Base-by-base conservation (phyloP, 495 filamentous ascomycete genomes). In the Gamarada debralockiae region DNA sequence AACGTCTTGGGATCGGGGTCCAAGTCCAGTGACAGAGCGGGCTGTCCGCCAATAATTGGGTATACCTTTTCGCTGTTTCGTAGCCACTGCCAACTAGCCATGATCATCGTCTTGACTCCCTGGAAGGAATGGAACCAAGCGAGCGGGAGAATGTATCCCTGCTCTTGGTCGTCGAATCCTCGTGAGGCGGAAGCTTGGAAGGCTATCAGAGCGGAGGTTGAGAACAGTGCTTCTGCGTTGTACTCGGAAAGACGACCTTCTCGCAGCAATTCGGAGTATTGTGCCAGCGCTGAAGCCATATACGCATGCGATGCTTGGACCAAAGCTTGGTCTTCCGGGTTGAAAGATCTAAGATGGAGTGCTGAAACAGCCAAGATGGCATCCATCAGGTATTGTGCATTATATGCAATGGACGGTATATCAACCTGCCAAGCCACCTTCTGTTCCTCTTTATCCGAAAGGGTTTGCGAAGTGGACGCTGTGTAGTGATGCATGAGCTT, bases 101-200 rank as follows among this genome's bases (percentile, higher is more conserved):
- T 61, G 10, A 65, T 56, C 15, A 66, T 60, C 20, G 76, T 73
- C 40, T 82, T 81, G 41, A 80, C 73, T 13, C 79, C 79, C 50
- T 80, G 79, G 60, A 80, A 80, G n/a, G 77, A 70, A 50, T 80
- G 76, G 45, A 82, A 81, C 75, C 74, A 80, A 0, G 73, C 71
- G 5, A 80, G 61, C 10, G 79, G 78, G 17, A 80, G 60, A 5
- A 62, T 58, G 55, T 82, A 80, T 25, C 61, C 59, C 8, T 59
- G 47, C 7, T 74, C 71, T 43, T 77, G 70, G 21, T 75, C 68
- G 43, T 72, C 68, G 36, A 80, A 80, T 13, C 73, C 70, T 12
- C 78, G 69, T 2, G 75, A 76, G 6, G 78, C 78, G 5, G 75
- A 78, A 10, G 77, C 74, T 57, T 81, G 78, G 49, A 81, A 81